A percentile compares a stretch with the other conserved stretches of the same genome.
Evolutionary conservation across 2,329 filamentous ascomycete genomes (phyloP).

Genomic region (Phialophora macrospora): DNA sequence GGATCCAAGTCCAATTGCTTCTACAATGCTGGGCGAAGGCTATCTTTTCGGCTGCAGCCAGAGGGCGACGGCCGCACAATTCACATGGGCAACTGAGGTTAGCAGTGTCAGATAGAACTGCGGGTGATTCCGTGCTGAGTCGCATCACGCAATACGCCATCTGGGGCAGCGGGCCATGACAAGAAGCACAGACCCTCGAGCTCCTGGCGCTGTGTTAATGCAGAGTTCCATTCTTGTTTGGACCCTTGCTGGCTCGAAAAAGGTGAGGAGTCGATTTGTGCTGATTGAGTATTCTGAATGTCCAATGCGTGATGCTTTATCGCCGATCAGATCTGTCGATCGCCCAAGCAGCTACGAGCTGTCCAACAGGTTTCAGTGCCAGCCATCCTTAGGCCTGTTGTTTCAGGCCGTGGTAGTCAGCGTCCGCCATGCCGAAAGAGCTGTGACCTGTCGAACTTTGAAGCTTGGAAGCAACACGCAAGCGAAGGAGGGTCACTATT

Average conservation of each 20-base stretch:
- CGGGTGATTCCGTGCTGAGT: constrained; percentile 38
- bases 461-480: constrained; percentile 13
- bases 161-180: constrained; percentile 29
- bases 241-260: constrained; percentile 30
- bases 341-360: background rate
- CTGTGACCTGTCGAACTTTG: background rate
- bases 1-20: background rate
- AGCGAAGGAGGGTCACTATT: constrained; percentile 14
- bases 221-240: constrained; percentile 34
- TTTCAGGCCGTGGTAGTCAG: constrained; percentile 1
- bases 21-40: constrained; percentile 1
- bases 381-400: background rate
- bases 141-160: constrained; percentile 36
- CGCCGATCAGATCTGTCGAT: constrained; percentile 21
- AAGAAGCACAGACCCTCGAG: constrained; percentile 26
- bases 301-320: background rate
- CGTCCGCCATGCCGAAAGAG: background rate
- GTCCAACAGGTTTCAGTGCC: constrained; percentile 7
- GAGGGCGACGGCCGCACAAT: constrained; percentile 18
- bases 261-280: constrained; percentile 13
- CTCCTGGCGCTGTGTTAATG: constrained; percentile 19
- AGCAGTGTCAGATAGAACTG: constrained; percentile 19
- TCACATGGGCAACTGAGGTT: constrained; percentile 14
- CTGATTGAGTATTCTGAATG: constrained; percentile 12
- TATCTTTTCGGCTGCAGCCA: constrained; percentile 25